A percentile compares a stretch with the other conserved stretches of the same genome.
Conservation (phyloP, 2,329 filamentous ascomycete species). For the Rhynchosporium graminicola region DNA sequence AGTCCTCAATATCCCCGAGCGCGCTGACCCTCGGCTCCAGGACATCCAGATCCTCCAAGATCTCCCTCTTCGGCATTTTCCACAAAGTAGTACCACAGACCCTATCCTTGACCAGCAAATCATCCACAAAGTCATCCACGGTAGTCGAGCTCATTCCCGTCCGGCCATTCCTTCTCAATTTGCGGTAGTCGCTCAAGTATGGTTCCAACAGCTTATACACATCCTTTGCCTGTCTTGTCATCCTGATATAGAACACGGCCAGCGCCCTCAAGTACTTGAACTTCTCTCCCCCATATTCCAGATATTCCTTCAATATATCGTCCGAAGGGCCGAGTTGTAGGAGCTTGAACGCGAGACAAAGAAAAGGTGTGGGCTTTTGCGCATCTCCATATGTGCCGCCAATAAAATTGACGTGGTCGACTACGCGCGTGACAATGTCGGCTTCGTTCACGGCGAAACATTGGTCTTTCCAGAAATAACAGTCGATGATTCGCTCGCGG, state of each 20-base stretch:
- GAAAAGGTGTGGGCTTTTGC: slow-evolving; percentile 87
- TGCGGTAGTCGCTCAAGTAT: slow-evolving; percentile 77
- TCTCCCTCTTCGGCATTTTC: slow-evolving; percentile 81
- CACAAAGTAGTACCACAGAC: slow-evolving; percentile 90
- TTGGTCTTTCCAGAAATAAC: slow-evolving; percentile 98
- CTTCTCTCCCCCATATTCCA: slow-evolving; percentile 71
- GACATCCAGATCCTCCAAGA: slow-evolving; percentile 85
- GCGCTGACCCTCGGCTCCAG: slow-evolving; percentile 84
- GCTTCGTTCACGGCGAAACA: slow-evolving; percentile 92
- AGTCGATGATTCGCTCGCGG: slow-evolving; percentile 91
- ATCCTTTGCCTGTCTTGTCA: slow-evolving; percentile 80
- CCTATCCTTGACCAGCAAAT: slow-evolving; percentile 82
- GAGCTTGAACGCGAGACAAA: slow-evolving; percentile 93
- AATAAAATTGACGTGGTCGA: slow-evolving; percentile 77
- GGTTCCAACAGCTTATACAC: slow-evolving; percentile 82
- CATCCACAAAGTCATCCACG: slow-evolving; percentile 92
- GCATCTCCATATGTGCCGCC: slow-evolving; percentile 84
- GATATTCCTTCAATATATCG: slow-evolving; percentile 77
- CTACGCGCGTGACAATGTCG: slow-evolving; percentile 83
- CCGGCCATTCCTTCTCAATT: slow-evolving; percentile 75
- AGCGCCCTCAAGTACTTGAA: slow-evolving; percentile 89
- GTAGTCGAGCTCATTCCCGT: slow-evolving; percentile 75
- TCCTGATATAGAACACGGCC: slow-evolving; percentile 87
- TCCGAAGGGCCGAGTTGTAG: slow-evolving; percentile 82
- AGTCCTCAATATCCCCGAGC: slow-evolving; percentile 74